phyloP scores from a whole-genome alignment of 768 basidiomycete species.

The Chalciporus piperatus region DNA sequence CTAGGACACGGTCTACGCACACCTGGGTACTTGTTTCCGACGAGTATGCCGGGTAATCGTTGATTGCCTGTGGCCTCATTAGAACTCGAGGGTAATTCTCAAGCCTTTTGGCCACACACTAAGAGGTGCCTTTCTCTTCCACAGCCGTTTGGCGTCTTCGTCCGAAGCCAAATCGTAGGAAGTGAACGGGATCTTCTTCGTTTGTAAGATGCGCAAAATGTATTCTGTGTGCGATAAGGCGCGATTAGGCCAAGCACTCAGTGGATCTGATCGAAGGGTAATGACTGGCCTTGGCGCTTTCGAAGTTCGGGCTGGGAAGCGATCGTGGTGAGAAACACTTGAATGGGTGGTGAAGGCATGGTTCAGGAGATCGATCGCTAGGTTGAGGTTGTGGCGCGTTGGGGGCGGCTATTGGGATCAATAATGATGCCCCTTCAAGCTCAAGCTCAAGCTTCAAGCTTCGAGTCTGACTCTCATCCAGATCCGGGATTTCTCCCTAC shows the following conservation, averaged over 20 bases:
- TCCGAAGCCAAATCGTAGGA: slow-evolving; percentile 87
- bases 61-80: slow-evolving; percentile 59
- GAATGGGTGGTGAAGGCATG: slow-evolving; percentile 83
- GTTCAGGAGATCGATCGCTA: slow-evolving; percentile 2
- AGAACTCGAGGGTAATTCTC: background rate
- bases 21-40: slow-evolving; percentile 74
- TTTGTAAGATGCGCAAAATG: slow-evolving; percentile 75
- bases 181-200: slow-evolving; percentile 79
- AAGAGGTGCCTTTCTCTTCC: slow-evolving; percentile 77
- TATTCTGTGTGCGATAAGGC: slow-evolving; percentile 51
- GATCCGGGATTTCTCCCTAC: background rate
- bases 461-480: no score
- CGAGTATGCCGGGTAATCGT: slow-evolving; percentile 79
- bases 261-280: background rate
- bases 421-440: no score
- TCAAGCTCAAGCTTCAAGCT: no score
- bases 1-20: slow-evolving; percentile 42
- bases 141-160: slow-evolving; percentile 72
- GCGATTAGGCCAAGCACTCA: background rate
- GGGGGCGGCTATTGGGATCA: no score
- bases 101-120: slow-evolving; percentile 36
- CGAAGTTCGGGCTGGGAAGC: slow-evolving; percentile 75
- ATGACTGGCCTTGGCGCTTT: slow-evolving; percentile 66
- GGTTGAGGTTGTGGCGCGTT: slow-evolving; percentile 4
- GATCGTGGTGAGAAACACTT: slow-evolving; percentile 83